Evolutionary conservation across 306 rosid species (phyloP).

Genomic region (Coriaria nepalensis): DNA sequence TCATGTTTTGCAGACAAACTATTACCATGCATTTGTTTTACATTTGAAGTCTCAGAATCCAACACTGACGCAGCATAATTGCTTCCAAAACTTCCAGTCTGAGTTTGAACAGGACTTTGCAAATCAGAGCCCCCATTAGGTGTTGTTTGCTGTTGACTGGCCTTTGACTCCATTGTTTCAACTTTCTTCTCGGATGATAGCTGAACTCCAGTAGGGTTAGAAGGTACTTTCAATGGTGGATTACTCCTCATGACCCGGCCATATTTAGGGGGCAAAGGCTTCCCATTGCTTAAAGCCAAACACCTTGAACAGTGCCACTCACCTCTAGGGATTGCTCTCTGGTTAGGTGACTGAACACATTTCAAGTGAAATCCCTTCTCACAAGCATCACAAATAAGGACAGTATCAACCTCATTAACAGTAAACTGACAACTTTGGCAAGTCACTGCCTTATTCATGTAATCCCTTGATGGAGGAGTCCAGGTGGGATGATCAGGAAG

Average conservation of each 20-base stretch:
- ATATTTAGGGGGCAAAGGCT: constrained; percentile 96
- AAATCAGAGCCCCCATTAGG: constrained; percentile 40
- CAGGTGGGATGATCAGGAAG: constrained; percentile 75
- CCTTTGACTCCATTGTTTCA: constrained; percentile 41
- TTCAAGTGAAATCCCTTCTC: constrained; percentile 87
- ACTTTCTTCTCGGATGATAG: constrained; percentile 50
- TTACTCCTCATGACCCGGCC: constrained; percentile 97
- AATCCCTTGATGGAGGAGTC: constrained; percentile 99
- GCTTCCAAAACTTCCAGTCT: constrained; percentile 20
- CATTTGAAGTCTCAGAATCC: constrained; percentile 20
- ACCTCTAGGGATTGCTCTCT: constrained; percentile 82
- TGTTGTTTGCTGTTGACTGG: constrained; percentile 28
- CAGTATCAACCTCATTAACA: constrained; percentile 76
- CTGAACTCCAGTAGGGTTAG: constrained; percentile 35
- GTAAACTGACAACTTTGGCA: constrained; percentile 71
- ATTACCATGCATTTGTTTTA: constrained; percentile 28
- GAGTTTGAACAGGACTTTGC: constrained; percentile 21
- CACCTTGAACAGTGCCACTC: constrained; percentile 95
- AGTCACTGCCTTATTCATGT: constrained; percentile 79
- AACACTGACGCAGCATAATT: constrained; percentile 22
- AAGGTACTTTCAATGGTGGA: constrained; percentile 43
- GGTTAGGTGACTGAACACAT: constrained; percentile 56
- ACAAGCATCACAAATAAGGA: constrained; percentile 91
- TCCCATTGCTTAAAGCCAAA: constrained; percentile 73
- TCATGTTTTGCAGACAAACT: constrained; percentile 24